phyloP scores from a whole-genome alignment of 2,329 filamentous ascomycete genomes.

The Colletotrichum lupini region DNA sequence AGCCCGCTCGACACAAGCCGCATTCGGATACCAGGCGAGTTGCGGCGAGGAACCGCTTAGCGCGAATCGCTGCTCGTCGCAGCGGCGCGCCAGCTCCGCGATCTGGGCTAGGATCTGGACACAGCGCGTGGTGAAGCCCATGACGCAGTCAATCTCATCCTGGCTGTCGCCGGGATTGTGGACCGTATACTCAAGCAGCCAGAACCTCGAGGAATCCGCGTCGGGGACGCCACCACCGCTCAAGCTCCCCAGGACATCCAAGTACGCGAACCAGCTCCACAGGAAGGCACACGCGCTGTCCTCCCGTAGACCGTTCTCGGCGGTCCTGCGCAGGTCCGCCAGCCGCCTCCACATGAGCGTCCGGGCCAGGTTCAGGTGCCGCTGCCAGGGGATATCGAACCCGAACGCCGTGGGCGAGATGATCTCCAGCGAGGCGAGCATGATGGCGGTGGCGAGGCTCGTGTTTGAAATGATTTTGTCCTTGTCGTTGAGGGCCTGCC shows the following conservation, averaged over 20 bases:
- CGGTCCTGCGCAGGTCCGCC: constrained; percentile 43
- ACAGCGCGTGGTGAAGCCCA: constrained; percentile 80
- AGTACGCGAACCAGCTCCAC: constrained; percentile 84
- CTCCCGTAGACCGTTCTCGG: constrained; percentile 55
- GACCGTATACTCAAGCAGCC: constrained; percentile 62
- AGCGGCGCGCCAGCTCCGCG: constrained; percentile 75
- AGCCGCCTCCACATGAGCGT: constrained; percentile 76
- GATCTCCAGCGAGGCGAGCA: constrained; percentile 86
- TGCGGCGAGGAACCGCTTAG: constrained; percentile 45
- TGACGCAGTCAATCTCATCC: constrained; percentile 82
- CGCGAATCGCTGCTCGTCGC: constrained; percentile 73
- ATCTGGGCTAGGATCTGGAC: constrained; percentile 78
- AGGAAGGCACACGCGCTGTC: constrained; percentile 78
- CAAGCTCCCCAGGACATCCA: constrained; percentile 82
- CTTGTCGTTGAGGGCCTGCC: constrained; percentile 71
- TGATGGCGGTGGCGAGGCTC: constrained; percentile 83
- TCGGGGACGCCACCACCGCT: constrained; percentile 63
- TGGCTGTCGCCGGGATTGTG: constrained; percentile 65
- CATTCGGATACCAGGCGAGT: constrained; percentile 67
- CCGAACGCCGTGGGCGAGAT: constrained; percentile 85
- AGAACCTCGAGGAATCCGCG: constrained; percentile 60
- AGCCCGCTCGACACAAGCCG: constrained; percentile 66
- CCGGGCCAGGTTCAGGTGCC: constrained; percentile 79
- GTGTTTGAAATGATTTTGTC: constrained; percentile 75
- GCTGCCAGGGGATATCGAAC: constrained; percentile 83